Evolutionary conservation across 352 stramenopile species (phyloP).

Genomic region (Sclerospora graminicola): DNA sequence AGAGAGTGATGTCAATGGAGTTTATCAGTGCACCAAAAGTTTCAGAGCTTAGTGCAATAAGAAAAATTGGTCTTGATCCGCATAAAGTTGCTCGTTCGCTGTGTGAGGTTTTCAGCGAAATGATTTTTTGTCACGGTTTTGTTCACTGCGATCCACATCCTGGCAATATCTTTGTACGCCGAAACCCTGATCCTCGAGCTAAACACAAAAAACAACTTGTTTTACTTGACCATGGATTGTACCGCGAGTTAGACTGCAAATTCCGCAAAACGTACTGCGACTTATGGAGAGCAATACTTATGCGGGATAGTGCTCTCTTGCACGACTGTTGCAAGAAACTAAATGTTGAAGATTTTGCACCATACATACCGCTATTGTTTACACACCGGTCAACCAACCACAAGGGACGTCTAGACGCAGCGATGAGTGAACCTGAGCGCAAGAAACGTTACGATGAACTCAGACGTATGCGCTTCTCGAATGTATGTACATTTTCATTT

Average conservation of each 20-base stretch:
- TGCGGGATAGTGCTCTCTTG: constrained; percentile 79
- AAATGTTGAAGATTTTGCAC: constrained; percentile 45
- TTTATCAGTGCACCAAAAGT: constrained; percentile 94
- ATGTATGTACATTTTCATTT: constrained; percentile 27
- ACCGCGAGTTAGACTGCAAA: constrained; percentile 87
- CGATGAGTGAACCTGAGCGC: constrained; percentile 65
- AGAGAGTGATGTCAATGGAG: constrained; percentile 93
- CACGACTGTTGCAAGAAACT: constrained; percentile 43
- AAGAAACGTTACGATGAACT: constrained; percentile 46
- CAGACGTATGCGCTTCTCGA: constrained; percentile 49
- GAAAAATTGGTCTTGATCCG: constrained; percentile 64
- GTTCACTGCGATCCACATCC: constrained; percentile 96
- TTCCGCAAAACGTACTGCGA: constrained; percentile 93
- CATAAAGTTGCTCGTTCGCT: constrained; percentile 79
- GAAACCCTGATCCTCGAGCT: constrained; percentile 32
- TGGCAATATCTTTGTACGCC: constrained; percentile 88
- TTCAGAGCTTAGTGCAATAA: constrained; percentile 83
- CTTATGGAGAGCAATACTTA: constrained; percentile 91
- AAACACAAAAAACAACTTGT: constrained; percentile 86
- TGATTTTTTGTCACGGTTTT: constrained; percentile 93
- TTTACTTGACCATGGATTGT: constrained; percentile 96
- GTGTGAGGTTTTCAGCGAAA: constrained; percentile 90
- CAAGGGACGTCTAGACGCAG: constrained; percentile 40
- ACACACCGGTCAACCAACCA: constrained; percentile 75
- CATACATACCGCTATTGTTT: constrained; percentile 79